phyloP scores from a whole-genome alignment of 2,329 filamentous ascomycete species.

The Escovopsis weberi region DNA sequence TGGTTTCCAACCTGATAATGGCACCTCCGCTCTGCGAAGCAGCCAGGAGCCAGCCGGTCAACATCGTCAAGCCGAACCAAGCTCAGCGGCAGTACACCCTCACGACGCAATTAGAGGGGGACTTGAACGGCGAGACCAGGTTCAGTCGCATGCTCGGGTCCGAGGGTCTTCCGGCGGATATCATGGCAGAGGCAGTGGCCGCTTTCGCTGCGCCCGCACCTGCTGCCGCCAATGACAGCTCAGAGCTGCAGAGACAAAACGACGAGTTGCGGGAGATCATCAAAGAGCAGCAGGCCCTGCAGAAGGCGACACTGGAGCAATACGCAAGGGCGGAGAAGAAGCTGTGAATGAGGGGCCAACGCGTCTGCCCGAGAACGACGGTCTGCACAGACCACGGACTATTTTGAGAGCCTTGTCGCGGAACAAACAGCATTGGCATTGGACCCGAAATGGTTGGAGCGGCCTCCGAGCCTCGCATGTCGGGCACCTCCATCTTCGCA shows the following conservation, averaged over 20 bases:
- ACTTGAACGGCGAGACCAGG: conserved; percentile 24
- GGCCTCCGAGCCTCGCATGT: no score
- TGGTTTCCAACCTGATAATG: conserved; percentile 71
- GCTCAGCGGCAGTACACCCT: conserved; percentile 51
- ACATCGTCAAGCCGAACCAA: conserved; percentile 68
- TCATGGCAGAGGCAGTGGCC: conserved; percentile 35
- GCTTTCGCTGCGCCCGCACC: conserved; percentile 22
- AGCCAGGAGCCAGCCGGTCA: conserved; percentile 34
- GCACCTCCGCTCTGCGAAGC: conserved; percentile 40
- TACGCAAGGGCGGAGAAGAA: not conserved
- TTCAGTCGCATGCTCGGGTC: conserved; percentile 31
- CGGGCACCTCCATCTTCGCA: no score
- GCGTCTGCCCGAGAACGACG: not conserved
- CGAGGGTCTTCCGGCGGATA: conserved; percentile 31
- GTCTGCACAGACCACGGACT: no score
- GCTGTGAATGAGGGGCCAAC: not conserved
- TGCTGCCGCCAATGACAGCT: conserved; percentile 6
- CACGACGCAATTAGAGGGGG: conserved; percentile 44
- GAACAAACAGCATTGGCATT: not conserved
- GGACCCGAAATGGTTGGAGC: no score
- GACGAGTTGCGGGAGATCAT: conserved; percentile 26
- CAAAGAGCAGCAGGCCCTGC: conserved; percentile 21
- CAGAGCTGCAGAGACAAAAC: conserved; percentile 16
- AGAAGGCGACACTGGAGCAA: conserved; percentile 15
- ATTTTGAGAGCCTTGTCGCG: no score